Percentiles rank a stretch among this genome's conserved stretches.
Evolutionary conservation across 164 flowering plant species (phyloP).

Genomic region (Vitis riparia): DNA sequence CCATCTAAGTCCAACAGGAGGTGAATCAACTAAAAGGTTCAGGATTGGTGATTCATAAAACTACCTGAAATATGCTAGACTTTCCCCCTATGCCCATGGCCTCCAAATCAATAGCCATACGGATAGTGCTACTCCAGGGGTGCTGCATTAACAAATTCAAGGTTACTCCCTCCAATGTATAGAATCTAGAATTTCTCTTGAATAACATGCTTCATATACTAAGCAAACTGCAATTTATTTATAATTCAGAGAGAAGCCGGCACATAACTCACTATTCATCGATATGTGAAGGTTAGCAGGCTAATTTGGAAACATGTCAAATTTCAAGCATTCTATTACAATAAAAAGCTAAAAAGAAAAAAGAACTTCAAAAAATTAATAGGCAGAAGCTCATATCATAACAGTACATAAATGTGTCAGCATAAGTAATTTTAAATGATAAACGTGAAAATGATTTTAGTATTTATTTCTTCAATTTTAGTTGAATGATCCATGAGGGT

Average conservation of each 20-base stretch:
- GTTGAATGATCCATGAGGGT: no score
- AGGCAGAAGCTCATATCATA: no score
- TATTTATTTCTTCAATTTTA: no score
- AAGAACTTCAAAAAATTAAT: not conserved
- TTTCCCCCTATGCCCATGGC: slow-evolving; percentile 98
- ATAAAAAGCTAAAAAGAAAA: not conserved
- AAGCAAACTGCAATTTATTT: not conserved
- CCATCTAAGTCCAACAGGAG: slow-evolving; percentile 1
- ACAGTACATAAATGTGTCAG: no score
- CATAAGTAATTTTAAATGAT: no score
- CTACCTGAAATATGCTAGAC: slow-evolving; percentile 90
- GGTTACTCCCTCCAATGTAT: not conserved
- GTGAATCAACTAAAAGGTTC: not conserved
- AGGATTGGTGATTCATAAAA: not conserved
- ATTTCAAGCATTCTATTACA: slow-evolving; percentile 1
- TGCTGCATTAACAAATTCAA: slow-evolving; percentile 55
- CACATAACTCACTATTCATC: not conserved
- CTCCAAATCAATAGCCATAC: slow-evolving; percentile 88
- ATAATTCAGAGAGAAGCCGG: not conserved
- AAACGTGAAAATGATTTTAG: no score
- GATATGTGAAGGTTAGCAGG: not conserved
- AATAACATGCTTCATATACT: not conserved
- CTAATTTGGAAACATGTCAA: not conserved
- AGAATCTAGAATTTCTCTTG: not conserved
- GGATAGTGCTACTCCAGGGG: slow-evolving; percentile 80